Percentiles rank a stretch among this genome's conserved stretches.
Conservation (phyloP, 768 basidiomycete genomes). For the Kwoniella sp. region DNA sequence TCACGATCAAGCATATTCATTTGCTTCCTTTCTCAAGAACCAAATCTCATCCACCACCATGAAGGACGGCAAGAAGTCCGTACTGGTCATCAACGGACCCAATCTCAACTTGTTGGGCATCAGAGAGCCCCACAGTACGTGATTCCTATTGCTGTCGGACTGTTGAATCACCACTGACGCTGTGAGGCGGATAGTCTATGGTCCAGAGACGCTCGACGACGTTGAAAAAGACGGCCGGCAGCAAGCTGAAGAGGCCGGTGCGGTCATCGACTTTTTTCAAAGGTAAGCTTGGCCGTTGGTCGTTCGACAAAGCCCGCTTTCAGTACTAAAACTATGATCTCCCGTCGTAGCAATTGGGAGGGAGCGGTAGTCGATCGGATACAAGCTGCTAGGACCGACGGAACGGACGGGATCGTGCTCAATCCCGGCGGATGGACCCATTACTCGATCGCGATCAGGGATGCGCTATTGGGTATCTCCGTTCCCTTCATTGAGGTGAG, state of each 20-base stretch:
- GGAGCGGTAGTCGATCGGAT: conserved; percentile 46
- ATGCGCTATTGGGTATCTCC: conserved; percentile 36
- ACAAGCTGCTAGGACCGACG: conserved; percentile 38
- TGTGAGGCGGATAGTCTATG: conserved; percentile 44
- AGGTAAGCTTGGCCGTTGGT: conserved; percentile 3
- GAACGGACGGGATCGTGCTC: conserved; percentile 45
- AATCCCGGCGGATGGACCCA: conserved; percentile 46
- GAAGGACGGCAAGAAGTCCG: conserved; percentile 29
- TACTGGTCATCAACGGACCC: conserved; percentile 46
- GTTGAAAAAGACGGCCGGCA: conserved; percentile 23
- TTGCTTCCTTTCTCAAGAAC: too few relatives aligned
- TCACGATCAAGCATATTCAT: too few relatives aligned
- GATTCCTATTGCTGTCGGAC: background rate
- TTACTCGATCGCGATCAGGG: conserved; percentile 41
- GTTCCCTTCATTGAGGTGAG: conserved; percentile 46
- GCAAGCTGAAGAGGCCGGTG: conserved; percentile 26
- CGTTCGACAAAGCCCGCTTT: background rate
- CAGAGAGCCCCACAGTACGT: conserved; percentile 38
- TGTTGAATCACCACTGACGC: background rate
- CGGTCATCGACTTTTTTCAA: conserved; percentile 34
- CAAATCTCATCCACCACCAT: conserved; percentile 15
- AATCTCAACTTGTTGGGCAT: conserved; percentile 45
- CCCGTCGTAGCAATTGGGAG: conserved; percentile 33
- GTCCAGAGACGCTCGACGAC: conserved; percentile 37
- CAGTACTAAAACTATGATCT: background rate